Percentiles rank a stretch among this genome's conserved stretches.
Conservation (phyloP, 192 early-diverging fungal species). For the Dissophora globulifera region DNA sequence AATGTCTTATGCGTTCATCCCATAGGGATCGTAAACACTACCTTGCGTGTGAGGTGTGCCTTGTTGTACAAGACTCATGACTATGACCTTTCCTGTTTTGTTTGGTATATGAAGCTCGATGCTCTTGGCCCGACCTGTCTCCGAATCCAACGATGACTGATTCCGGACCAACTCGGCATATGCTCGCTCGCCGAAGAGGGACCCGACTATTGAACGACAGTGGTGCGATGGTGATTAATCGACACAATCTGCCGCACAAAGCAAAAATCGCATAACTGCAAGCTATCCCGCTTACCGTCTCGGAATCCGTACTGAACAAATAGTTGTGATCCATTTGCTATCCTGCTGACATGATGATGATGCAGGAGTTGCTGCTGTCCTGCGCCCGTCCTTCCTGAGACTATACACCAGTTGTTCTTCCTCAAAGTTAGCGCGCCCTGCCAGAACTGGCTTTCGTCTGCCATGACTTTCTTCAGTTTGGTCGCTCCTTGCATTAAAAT, state of each 20-base stretch:
- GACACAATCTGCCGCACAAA: too few relatives aligned
- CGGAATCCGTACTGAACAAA: conserved; percentile 50
- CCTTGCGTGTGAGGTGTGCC: conserved; percentile 15
- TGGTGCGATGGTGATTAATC: too few relatives aligned
- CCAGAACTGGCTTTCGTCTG: conserved; percentile 50
- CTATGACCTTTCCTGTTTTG: conserved; percentile 26
- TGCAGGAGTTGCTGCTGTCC: conserved; percentile 1
- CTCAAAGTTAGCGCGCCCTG: conserved; percentile 25
- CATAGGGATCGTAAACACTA: background rate
- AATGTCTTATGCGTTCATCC: background rate
- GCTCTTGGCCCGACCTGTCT: conserved; percentile 8
- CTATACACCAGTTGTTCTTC: conserved; percentile 53
- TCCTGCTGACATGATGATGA: background rate
- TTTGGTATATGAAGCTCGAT: conserved; percentile 38
- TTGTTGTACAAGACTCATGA: conserved; percentile 41
- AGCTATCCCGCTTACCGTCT: conserved; percentile 50
- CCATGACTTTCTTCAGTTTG: conserved; percentile 38
- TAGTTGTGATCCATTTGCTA: conserved; percentile 28
- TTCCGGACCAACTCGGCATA: conserved; percentile 37
- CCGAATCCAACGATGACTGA: conserved; percentile 4
- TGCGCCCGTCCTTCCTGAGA: conserved; percentile 17
- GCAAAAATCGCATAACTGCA: background rate
- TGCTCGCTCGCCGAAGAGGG: conserved; percentile 25
- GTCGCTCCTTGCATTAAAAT: conserved; percentile 46
- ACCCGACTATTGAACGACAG: too few relatives aligned